phyloP scores from a whole-genome alignment of 2,329 filamentous ascomycete species.

The Cordyceps pruinosa region DNA sequence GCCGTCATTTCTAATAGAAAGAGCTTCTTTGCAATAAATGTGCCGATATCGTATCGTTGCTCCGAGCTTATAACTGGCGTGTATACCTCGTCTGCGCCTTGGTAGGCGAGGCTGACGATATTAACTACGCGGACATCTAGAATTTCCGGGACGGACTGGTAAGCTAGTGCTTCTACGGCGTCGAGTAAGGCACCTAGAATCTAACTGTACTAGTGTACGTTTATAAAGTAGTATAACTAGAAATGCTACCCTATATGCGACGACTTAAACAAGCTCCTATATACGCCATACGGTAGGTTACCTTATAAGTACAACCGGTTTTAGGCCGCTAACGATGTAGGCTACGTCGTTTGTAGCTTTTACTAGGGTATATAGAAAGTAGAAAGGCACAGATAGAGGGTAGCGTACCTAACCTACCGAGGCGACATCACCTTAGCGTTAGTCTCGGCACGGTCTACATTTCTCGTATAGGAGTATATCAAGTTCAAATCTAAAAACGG shows the following conservation, averaged over 20 bases:
- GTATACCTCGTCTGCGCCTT: slow-evolving; percentile 1
- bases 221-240: background rate
- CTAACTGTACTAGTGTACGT: background rate
- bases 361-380: background rate
- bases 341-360: background rate
- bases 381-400: background rate
- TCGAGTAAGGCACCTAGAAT: background rate
- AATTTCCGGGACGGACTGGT: background rate
- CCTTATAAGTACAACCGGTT: background rate
- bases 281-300: background rate
- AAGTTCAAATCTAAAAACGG: background rate
- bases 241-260: background rate
- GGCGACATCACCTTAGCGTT: background rate
- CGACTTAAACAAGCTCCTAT: background rate
- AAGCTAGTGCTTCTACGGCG: background rate
- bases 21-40: background rate
- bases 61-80: background rate
- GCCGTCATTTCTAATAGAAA: background rate
- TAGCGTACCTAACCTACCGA: background rate
- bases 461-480: background rate
- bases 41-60: background rate
- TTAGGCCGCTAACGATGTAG: background rate
- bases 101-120: background rate
- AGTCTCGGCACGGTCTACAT: background rate
- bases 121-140: background rate